Base-by-base conservation (phyloP, 129 eudicot species). In the Arctium minus region DNA sequence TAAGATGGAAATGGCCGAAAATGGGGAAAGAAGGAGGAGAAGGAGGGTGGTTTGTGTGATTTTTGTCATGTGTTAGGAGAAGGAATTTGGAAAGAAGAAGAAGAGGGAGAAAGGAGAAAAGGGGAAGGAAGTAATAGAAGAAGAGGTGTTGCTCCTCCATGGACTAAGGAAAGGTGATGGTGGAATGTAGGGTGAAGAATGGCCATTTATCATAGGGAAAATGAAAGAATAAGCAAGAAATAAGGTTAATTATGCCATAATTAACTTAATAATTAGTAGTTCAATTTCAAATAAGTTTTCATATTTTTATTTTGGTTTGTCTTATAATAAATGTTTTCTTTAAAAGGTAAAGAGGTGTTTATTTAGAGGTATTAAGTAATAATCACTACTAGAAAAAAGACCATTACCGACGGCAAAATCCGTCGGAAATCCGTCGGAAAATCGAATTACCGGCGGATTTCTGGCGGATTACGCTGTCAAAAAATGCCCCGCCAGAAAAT, bases 131-230 rank as follows among this genome's bases (percentile, higher is more conserved):
- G 81, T 68, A 82, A 82, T 75, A 75, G 46, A 82, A 46, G 56
- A 82, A 35, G 56, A 82, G 50, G 81, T 36, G 60, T 75, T 82
- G 86, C 11, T 82, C 85, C 86, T 82, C 86, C 86, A 82, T 82
- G 13, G 86, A 82, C 35, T 8, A 44, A 82, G 81, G 86, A 75
- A 44, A 75, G 81, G 22, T 75, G 70, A 44, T 82, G 76, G 81
- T 82, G 50, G 18, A 60, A 60, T 17, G 22, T 60, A 60, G 29
- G 68, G 68, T 17, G 68, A 64, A n/a, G 65, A 76, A 46, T 75
- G 38, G 38, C 15, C 56, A 32, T 82, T 82, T 75, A 67, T 82
- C 30, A 75, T 17, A 12, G 50, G 81, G 50, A 33, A 33, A 44
- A 75, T 67, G 76, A 67, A 71, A 22, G 75, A 46, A 82, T 75